phyloP scores from a whole-genome alignment of 2,329 filamentous ascomycete genomes.

The Diaporthe caulivora region DNA sequence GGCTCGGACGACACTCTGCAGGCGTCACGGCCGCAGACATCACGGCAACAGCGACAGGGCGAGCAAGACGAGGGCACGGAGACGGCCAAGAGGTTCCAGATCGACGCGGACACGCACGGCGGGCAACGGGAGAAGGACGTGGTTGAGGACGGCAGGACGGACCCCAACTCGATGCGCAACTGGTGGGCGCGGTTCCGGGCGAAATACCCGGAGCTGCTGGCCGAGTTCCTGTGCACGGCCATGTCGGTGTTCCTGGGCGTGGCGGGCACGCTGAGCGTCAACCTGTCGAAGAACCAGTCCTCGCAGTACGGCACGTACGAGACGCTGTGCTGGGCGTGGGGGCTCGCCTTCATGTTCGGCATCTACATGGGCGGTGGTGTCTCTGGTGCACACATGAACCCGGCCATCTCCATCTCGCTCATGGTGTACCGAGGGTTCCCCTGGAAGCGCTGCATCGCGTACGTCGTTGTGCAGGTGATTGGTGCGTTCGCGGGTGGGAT shows the following conservation, averaged over 20 bases:
- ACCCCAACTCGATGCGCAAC: constrained; percentile 45
- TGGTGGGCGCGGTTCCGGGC: constrained; percentile 47
- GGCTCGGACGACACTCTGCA: neutral
- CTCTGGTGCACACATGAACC: constrained; percentile 50
- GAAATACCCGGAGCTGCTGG: constrained; percentile 46
- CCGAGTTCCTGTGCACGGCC: constrained; percentile 46
- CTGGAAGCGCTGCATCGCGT: constrained; percentile 49
- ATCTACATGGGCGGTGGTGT: constrained; percentile 47
- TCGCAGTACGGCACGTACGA: constrained; percentile 45
- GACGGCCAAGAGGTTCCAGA: constrained; percentile 41
- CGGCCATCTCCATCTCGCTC: constrained; percentile 51
- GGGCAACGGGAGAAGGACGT: constrained; percentile 42
- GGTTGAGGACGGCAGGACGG: constrained; percentile 40
- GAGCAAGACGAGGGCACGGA: constrained; percentile 38
- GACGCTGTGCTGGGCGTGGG: constrained; percentile 48
- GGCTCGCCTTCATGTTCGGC: constrained; percentile 49
- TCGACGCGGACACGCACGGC: constrained; percentile 44
- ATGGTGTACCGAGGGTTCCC: constrained; percentile 53
- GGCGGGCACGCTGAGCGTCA: constrained; percentile 45
- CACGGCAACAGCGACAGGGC: constrained; percentile 27
- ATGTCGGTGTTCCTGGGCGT: constrained; percentile 46
- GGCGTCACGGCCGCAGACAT: neutral
- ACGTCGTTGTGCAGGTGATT: constrained; percentile 48
- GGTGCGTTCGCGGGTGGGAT: constrained; percentile 48
- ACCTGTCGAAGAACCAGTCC: constrained; percentile 44